Conservation (phyloP, 2,329 filamentous ascomycete genomes). For the Claviceps digitariae region DNA sequence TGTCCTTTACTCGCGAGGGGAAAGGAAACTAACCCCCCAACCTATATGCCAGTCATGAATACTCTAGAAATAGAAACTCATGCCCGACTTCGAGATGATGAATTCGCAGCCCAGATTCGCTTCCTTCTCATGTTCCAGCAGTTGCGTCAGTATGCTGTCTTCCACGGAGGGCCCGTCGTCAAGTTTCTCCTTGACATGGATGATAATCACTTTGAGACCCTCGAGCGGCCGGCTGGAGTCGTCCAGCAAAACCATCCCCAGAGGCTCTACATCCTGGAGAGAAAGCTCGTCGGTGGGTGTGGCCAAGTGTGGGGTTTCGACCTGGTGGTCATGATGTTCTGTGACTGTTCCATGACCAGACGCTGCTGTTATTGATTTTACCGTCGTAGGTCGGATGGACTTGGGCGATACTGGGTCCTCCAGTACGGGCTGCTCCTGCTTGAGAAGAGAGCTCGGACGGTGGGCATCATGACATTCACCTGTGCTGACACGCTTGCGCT, state of each 20-base stretch:
- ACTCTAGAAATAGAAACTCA: constrained; percentile 38
- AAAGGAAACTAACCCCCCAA: too few species aligned
- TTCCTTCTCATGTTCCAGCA: constrained; percentile 51
- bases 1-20: background rate
- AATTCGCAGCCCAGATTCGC: constrained; percentile 67
- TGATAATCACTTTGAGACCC: constrained; percentile 71
- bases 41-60: background rate
- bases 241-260: constrained; percentile 9
- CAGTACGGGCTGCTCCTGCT: constrained; percentile 9
- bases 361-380: constrained; percentile 7
- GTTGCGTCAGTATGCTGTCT: constrained; percentile 56
- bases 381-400: constrained; percentile 21
- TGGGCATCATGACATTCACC: constrained; percentile 10
- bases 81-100: constrained; percentile 53
- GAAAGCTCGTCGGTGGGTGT: constrained; percentile 35
- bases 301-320: constrained; percentile 28
- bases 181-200: constrained; percentile 84
- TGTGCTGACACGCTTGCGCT: constrained; percentile 46
- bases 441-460: constrained; percentile 9
- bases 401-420: constrained; percentile 41
- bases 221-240: constrained; percentile 38
- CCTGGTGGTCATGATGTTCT: background rate
- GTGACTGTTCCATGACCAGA: background rate
- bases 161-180: constrained; percentile 52
- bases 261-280: constrained; percentile 23